Conservation (phyloP, 495 filamentous ascomycete genomes). For the Podospora australis region DNA sequence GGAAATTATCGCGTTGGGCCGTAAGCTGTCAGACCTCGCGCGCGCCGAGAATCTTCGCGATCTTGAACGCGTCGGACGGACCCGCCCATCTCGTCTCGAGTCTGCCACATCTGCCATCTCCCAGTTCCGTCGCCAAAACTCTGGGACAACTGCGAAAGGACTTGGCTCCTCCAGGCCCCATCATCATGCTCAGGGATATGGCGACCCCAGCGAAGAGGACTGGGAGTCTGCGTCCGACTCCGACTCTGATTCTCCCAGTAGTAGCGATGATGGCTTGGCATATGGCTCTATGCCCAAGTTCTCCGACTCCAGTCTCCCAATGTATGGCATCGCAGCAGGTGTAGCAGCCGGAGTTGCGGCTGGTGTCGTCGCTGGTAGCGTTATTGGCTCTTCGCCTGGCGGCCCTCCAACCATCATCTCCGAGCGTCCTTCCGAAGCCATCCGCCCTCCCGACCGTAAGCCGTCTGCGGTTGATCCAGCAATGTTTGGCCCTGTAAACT, state of each 20-base stretch:
- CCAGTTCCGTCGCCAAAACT: constrained; percentile 31
- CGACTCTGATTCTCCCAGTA: constrained; percentile 33
- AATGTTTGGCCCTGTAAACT: constrained; percentile 49
- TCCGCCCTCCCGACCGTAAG: constrained; percentile 33
- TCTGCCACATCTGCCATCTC: constrained; percentile 32
- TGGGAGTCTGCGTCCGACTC: constrained; percentile 42
- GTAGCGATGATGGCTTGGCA: constrained; percentile 36
- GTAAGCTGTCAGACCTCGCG: constrained; percentile 40
- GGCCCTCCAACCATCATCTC: constrained; percentile 17
- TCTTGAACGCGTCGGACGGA: constrained; percentile 32
- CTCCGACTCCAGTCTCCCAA: constrained; percentile 18
- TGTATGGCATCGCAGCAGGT: not conserved
- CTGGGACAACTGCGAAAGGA: constrained; percentile 24
- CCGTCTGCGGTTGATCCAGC: constrained; percentile 46
- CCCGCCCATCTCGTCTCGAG: constrained; percentile 31
- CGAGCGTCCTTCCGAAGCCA: constrained; percentile 21
- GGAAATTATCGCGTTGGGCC: constrained; percentile 43
- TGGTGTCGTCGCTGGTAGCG: not conserved
- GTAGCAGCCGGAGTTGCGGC: not conserved
- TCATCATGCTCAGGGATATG: constrained; percentile 13
- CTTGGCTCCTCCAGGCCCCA: constrained; percentile 31
- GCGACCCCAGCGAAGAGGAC: constrained; percentile 31
- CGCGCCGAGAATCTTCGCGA: constrained; percentile 37
- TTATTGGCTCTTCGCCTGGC: not conserved
- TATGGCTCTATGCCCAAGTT: constrained; percentile 36